Evolutionary conservation across 169 alveolate species (phyloP).

Genomic region (Theileria sp.): DNA sequence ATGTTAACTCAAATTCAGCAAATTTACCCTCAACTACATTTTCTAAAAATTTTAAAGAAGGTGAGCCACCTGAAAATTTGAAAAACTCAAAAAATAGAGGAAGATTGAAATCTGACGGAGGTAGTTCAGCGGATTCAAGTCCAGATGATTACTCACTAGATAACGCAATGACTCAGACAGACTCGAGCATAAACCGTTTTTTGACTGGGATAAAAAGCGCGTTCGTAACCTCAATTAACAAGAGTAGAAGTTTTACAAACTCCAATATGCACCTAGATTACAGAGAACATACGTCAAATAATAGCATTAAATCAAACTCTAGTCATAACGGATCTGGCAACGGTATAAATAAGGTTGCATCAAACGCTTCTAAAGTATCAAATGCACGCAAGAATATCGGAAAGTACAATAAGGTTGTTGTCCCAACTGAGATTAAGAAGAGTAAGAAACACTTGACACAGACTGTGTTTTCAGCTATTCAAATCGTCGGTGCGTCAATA

Average conservation of each 20-base stretch:
- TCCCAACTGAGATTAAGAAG: conserved; percentile 17
- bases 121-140: not conserved
- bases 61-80: not conserved
- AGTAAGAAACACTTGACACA: conserved; percentile 37
- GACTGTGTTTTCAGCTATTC: conserved; percentile 63
- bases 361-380: not conserved
- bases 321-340: not conserved
- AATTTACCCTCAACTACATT: not conserved
- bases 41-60: not conserved
- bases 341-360: not conserved
- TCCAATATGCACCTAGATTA: not conserved
- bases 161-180: not conserved
- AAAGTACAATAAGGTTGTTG: conserved; percentile 9
- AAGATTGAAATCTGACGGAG: not conserved
- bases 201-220: not conserved
- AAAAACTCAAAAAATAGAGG: not conserved
- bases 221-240: not conserved
- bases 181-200: not conserved
- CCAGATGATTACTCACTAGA: not conserved
- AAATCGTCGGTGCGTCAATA: conserved; percentile 75
- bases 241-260: not conserved
- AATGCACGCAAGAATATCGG: not conserved
- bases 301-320: not conserved
- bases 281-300: not conserved
- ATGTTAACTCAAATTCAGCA: too few relatives aligned